phyloP scores from a whole-genome alignment of 2,329 filamentous ascomycete species.

The Paecilomyces sp. region DNA sequence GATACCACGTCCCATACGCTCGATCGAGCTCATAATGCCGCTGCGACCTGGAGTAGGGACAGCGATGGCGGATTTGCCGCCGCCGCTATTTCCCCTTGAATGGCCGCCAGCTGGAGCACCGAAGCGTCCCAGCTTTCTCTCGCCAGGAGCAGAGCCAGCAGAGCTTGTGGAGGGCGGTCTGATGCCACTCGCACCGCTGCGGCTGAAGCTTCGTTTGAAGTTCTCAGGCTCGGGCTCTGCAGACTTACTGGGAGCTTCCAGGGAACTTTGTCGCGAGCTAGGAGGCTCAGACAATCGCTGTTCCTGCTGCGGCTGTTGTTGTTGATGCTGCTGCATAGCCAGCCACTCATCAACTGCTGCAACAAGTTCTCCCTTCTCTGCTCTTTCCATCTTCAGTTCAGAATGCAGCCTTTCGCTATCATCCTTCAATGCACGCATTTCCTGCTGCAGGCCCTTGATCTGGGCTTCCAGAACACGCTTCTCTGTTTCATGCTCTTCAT shows the following conservation, averaged over 20 bases:
- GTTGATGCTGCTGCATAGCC: constrained; percentile 25
- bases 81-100: constrained; percentile 28
- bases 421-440: constrained; percentile 60
- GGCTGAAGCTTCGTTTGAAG: constrained; percentile 16
- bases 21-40: constrained; percentile 77
- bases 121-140: constrained; percentile 21
- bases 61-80: constrained; percentile 26
- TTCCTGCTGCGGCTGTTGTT: constrained; percentile 4
- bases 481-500: constrained; percentile 59
- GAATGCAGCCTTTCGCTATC: constrained; percentile 60
- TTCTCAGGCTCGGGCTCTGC: constrained; percentile 3
- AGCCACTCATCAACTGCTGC: constrained; percentile 41
- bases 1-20: constrained; percentile 65
- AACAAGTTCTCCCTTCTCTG: constrained; percentile 43
- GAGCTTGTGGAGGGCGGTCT: constrained; percentile 20
- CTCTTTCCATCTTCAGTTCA: constrained; percentile 48
- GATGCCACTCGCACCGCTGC: constrained; percentile 21
- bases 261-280: constrained; percentile 2
- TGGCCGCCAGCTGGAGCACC: constrained; percentile 20
- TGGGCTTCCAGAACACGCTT: constrained; percentile 66
- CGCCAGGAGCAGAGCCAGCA: neutral
- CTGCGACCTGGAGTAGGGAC: constrained; percentile 47
- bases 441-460: constrained; percentile 66
- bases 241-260: constrained; percentile 11
- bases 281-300: constrained; percentile 2